These are phyloP conservation scores for Nannochloropsis oceanica DNA, from an alignment of 108 stramenopile species.

Conservation along the genomic window DNA sequence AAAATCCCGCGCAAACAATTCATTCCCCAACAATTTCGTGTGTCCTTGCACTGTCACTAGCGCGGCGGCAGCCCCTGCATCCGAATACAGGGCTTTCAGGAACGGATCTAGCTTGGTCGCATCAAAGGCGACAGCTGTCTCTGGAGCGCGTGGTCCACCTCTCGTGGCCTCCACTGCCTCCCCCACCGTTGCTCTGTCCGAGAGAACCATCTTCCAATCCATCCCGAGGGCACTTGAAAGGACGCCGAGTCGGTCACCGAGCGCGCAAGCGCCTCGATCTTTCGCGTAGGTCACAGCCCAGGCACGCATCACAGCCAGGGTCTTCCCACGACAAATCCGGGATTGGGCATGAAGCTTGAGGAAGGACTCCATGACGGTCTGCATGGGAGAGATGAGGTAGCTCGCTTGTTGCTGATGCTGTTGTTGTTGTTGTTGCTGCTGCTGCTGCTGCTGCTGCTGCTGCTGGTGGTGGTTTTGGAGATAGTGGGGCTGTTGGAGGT, in stretches of 20 bases:
- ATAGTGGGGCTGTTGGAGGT: no score
- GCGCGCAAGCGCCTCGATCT: background rate
- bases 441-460: background rate
- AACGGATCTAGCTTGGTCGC: background rate
- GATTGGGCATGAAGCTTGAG: background rate
- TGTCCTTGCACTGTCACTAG: background rate
- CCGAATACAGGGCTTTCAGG: background rate
- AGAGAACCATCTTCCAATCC: background rate
- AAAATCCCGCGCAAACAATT: background rate
- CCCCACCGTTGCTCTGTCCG: background rate
- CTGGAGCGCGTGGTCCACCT: background rate
- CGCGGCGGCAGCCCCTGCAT: background rate
- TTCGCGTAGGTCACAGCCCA: background rate
- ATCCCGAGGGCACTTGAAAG: background rate
- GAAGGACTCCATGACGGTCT: background rate
- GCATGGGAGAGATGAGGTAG: background rate
- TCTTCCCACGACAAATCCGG: background rate
- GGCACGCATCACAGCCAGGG: background rate
- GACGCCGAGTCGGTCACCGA: background rate
- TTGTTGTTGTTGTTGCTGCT: background rate
- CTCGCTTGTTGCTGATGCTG: background rate
- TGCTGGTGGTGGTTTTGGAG: background rate
- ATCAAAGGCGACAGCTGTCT: background rate
- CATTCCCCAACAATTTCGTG: background rate
- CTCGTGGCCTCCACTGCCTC: background rate